Base-by-base conservation (phyloP, 306 rosid genomes). In the Medicago arabica region DNA sequence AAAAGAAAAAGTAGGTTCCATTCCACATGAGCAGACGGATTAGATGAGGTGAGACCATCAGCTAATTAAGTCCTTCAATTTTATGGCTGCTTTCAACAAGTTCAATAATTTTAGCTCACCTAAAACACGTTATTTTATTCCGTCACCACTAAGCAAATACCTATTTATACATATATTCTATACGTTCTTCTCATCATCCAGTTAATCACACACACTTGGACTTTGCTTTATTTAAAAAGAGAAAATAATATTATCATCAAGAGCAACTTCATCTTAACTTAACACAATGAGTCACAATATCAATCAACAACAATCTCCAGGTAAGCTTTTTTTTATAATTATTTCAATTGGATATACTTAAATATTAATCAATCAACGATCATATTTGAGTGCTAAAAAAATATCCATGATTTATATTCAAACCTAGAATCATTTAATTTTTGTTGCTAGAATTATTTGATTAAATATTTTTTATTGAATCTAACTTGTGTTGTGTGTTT, bases 271-370 rank as follows among this genome's bases (percentile, higher is more conserved):
- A 54, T 55, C 70, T 25, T 50, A 80, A 60, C 31, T 25, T 49
- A 80, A 60, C 31, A 54, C 25, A 49, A 83, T 84, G 84, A 36
- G 8, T 53, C 60, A 76, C 68, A 17, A 36, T 19, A 69, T 60
- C 68, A 75, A 69, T 75, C 85, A 76, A 72, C 87, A 84, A 72
- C 74, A 80, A 72, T 13, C 85, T 12, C 82, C 87, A 0, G 77
- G 87, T 84, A 67, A 43, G 21, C 6, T 55, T 17, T 47, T 31
- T 53, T 1, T 13, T 1, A 9, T 0, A 8, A 36, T 28, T 50
- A n/a, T 14, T 23, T 12, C 28, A 40, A 51, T 25, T 49, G 25
- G 10, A 41, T 44, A 28, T 19, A 60, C 8, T 8, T 59, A 49
- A 49, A 31, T 13, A 23, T 23, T 23, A 69, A 60, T 60, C 47